phyloP scores from a whole-genome alignment of 176 grass and related monocot genomes.

The Musa beccarii region DNA sequence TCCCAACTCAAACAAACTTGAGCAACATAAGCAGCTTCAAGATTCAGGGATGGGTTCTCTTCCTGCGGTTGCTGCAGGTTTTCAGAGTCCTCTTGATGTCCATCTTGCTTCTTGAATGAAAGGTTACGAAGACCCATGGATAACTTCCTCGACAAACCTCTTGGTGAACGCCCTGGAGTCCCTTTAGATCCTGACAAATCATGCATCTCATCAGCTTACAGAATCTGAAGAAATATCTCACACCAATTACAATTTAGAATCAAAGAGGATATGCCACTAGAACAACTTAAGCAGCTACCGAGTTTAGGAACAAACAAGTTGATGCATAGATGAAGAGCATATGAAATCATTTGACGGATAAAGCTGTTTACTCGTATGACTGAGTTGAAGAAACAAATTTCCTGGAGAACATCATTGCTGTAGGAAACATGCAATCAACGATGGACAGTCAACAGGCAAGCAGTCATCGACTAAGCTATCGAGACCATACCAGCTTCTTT shows the following conservation, averaged over 20 bases:
- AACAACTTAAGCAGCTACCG: too few relatives aligned
- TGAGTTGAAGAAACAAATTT: too few relatives aligned
- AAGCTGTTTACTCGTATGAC: too few relatives aligned
- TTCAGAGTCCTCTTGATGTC: slow-evolving; percentile 38
- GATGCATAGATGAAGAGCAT: too few relatives aligned
- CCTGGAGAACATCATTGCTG: too few relatives aligned
- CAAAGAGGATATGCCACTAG: too few relatives aligned
- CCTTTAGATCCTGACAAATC: slow-evolving; percentile 29
- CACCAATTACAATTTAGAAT: too few relatives aligned
- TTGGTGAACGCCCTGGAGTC: slow-evolving; percentile 53
- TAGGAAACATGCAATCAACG: too few relatives aligned
- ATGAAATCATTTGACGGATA: too few relatives aligned
- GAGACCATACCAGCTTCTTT: slow-evolving; percentile 44
- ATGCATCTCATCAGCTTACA: background rate
- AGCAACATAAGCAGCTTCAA: slow-evolving; percentile 71
- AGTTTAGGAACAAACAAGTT: too few relatives aligned
- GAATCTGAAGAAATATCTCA: background rate
- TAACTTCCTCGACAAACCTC: slow-evolving; percentile 51
- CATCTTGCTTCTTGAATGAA: slow-evolving; percentile 73
- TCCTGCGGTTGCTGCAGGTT: slow-evolving; percentile 41
- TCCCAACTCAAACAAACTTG: slow-evolving; percentile 90
- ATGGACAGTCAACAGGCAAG: background rate
- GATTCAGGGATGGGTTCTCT: slow-evolving; percentile 50
- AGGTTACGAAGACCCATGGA: slow-evolving; percentile 63
- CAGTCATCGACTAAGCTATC: too few relatives aligned